Evolutionary conservation across 108 stramenopile species (phyloP).

Genomic region (Pseudonitzschia delicatissima): DNA sequence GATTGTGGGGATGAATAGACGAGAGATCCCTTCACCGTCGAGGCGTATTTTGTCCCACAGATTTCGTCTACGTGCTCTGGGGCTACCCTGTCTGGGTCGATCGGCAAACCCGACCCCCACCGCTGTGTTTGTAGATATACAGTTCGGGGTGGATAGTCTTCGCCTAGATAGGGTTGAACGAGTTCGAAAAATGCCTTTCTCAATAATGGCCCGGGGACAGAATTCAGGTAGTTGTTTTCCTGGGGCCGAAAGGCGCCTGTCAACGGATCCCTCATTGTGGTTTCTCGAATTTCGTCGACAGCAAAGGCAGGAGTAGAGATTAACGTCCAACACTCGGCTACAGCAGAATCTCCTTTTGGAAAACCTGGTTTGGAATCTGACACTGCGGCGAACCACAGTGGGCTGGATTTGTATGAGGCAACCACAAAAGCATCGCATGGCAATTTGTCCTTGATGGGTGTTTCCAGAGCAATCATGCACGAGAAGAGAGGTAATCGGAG

Average conservation of each 20-base stretch:
- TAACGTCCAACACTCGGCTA: constrained; percentile 58
- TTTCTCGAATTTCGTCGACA: constrained; percentile 38
- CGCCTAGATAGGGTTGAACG: constrained; percentile 7
- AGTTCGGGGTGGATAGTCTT: neutral
- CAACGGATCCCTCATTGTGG: constrained; percentile 58
- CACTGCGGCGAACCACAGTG: constrained; percentile 57
- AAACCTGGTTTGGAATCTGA: constrained; percentile 50
- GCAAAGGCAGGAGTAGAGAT: constrained; percentile 63
- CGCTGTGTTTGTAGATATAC: constrained; percentile 52
- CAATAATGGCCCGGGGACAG: constrained; percentile 49
- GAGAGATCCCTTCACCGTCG: constrained; percentile 34
- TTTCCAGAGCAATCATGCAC: constrained; percentile 44
- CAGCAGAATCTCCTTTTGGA: neutral
- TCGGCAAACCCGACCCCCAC: constrained; percentile 56
- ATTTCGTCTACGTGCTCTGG: constrained; percentile 26
- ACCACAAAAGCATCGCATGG: constrained; percentile 25
- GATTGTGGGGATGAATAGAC: constrained; percentile 9
- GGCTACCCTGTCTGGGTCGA: neutral
- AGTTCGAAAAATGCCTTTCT: constrained; percentile 30
- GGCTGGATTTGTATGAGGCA: neutral
- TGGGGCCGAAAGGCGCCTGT: constrained; percentile 63
- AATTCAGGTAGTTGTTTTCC: constrained; percentile 39
- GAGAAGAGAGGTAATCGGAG: constrained; percentile 56
- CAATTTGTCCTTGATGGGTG: neutral
- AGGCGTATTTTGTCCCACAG: constrained; percentile 43